Conservation (phyloP, 169 alveolate species). For the Eimeria praecox region DNA sequence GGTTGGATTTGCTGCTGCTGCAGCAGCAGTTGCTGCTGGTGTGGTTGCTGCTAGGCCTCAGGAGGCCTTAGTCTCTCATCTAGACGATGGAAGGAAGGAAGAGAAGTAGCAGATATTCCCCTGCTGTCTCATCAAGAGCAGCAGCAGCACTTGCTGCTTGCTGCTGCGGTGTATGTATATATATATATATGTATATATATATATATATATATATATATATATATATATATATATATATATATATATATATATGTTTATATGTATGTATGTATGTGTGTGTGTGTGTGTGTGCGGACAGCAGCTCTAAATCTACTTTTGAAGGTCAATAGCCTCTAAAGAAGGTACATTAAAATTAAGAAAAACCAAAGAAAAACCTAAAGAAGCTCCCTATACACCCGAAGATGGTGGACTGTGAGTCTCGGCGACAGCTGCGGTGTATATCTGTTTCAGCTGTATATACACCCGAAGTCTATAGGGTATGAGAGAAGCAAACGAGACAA, state of each 20-base stretch:
- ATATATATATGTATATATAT: no score
- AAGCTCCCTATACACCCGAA: background rate
- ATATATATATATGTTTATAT: no score
- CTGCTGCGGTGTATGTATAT: no score
- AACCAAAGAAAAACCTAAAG: background rate
- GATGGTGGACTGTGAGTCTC: background rate
- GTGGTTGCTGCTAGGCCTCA: background rate
- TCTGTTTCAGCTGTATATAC: background rate
- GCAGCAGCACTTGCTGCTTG: no score
- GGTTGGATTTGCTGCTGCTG: background rate
- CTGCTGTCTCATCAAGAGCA: no score
- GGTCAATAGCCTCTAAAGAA: no score
- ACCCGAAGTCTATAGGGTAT: background rate
- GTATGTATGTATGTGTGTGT: no score
- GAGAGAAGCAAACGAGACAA: background rate
- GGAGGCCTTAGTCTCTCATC: background rate
- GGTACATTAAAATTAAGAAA: background rate
- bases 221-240: no score
- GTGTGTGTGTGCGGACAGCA: background rate
- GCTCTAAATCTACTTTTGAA: no score
- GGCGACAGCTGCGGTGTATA: background rate
- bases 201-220: no score
- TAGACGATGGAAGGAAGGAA: background rate
- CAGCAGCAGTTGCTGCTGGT: conserved; percentile 18
- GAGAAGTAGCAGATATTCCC: background rate